A percentile compares a stretch with the other conserved stretches of the same genome.
phyloP scores from a whole-genome alignment of 768 basidiomycete genomes.

The Clitopilus passeckerianus region DNA sequence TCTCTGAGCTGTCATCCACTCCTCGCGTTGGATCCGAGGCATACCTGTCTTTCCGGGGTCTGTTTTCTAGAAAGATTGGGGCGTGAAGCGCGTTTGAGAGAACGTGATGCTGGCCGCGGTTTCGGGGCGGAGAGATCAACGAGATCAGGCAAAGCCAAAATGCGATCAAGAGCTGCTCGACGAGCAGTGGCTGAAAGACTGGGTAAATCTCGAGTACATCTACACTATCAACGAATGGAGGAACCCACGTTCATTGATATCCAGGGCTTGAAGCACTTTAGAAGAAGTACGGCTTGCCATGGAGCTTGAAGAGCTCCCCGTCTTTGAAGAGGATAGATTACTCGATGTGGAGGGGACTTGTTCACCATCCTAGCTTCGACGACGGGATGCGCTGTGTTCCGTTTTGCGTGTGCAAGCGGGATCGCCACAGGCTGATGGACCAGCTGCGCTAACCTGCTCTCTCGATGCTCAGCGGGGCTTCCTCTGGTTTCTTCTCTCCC shows the following conservation, averaged over 20 bases:
- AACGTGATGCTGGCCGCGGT: not conserved
- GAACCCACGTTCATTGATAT: conserved; percentile 38
- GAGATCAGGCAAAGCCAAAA: conserved; percentile 38
- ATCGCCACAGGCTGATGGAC: conserved; percentile 4
- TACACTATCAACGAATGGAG: not conserved
- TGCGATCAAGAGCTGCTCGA: conserved; percentile 32
- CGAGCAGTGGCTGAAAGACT: conserved; percentile 18
- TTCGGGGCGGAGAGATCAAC: conserved; percentile 26
- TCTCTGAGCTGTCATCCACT: too few relatives aligned
- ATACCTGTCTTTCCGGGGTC: not conserved
- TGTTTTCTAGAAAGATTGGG: too few relatives aligned
- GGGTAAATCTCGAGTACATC: not conserved
- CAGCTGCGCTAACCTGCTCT: too few relatives aligned
- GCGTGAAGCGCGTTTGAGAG: not conserved
- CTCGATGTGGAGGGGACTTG: conserved; percentile 11
- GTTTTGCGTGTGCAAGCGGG: conserved; percentile 16
- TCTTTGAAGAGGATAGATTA: not conserved
- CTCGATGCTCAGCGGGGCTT: too few relatives aligned
- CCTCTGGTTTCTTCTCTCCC: not conserved
- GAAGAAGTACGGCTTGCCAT: conserved; percentile 20
- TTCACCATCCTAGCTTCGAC: not conserved
- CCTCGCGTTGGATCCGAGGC: not conserved
- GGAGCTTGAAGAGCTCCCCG: conserved; percentile 11
- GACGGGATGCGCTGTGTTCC: not conserved
- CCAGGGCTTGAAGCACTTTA: conserved; percentile 34